A percentile compares a stretch with the other conserved stretches of the same genome.
Conservation (phyloP, 768 basidiomycete species). For the Coprinellus aureogranulatus region DNA sequence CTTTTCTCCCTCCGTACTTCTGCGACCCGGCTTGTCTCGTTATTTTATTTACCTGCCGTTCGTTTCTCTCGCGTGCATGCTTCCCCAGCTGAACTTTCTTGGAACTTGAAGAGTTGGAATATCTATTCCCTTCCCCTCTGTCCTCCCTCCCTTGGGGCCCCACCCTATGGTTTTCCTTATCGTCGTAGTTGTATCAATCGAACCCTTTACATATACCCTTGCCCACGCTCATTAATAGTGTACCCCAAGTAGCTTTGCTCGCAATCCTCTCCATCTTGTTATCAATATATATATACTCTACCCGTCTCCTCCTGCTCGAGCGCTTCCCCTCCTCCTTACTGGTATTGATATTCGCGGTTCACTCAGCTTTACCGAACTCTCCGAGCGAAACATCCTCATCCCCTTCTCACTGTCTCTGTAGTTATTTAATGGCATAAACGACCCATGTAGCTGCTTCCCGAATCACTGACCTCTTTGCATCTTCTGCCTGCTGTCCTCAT, state of each 20-base stretch:
- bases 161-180: constrained; percentile 6
- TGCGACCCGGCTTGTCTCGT: neutral
- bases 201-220: constrained; percentile 8
- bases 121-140: neutral
- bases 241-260: constrained; percentile 15
- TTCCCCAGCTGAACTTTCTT: constrained; percentile 7
- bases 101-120: constrained; percentile 6
- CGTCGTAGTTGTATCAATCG: constrained; percentile 24
- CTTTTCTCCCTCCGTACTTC: neutral
- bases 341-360: no score
- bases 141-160: constrained; percentile 9
- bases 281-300: constrained; percentile 31
- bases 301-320: neutral
- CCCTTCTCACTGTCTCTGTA: no score
- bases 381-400: no score
- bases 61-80: constrained; percentile 13
- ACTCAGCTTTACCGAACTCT: no score
- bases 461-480: no score
- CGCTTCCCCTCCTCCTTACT: no score
- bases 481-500: no score
- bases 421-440: no score
- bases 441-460: no score
- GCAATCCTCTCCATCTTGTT: constrained; percentile 20
- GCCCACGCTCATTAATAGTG: constrained; percentile 17
- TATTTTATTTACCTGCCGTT: constrained; percentile 14